These are phyloP conservation scores for Rhinocladiella similis DNA, from an alignment of 2,329 filamentous ascomycete species.

Conservation along the genomic window DNA sequence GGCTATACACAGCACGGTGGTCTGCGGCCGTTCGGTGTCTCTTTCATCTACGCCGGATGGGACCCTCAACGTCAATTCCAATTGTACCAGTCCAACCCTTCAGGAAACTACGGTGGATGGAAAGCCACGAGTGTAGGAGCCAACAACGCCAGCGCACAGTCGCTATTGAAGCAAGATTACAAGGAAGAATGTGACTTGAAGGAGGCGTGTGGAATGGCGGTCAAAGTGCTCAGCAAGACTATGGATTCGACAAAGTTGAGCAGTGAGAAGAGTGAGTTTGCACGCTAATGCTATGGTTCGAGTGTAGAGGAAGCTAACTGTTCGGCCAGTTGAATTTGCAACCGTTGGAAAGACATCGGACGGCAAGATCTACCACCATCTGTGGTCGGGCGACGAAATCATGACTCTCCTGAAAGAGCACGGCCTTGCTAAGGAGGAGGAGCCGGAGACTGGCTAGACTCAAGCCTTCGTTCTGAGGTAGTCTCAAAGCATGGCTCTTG, in stretches of 20 bases:
- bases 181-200: conserved; percentile 96
- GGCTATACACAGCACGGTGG: conserved; percentile 99
- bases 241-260: conserved; percentile 99
- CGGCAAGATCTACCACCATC: conserved; percentile 95
- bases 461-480: background rate
- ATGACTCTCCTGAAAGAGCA: conserved; percentile 92
- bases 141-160: conserved; percentile 97
- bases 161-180: conserved; percentile 97
- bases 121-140: conserved; percentile 97
- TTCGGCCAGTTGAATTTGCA: conserved; percentile 81
- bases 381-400: conserved; percentile 97
- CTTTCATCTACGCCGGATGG: conserved; percentile 99
- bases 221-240: conserved; percentile 99
- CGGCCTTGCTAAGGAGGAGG: conserved; percentile 84
- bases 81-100: conserved; percentile 98
- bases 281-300: conserved; percentile 5
- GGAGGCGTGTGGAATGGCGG: conserved; percentile 94
- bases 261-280: conserved; percentile 90
- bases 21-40: conserved; percentile 95
- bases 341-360: conserved; percentile 94
- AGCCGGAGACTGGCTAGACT: conserved; percentile 56
- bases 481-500: background rate
- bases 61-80: conserved; percentile 96
- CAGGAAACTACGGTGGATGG: conserved; percentile 98
- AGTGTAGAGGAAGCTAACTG: conserved; percentile 25